Evolutionary conservation across 2,329 filamentous ascomycete genomes (phyloP).

Genomic region (Diaporthe vexans): DNA sequence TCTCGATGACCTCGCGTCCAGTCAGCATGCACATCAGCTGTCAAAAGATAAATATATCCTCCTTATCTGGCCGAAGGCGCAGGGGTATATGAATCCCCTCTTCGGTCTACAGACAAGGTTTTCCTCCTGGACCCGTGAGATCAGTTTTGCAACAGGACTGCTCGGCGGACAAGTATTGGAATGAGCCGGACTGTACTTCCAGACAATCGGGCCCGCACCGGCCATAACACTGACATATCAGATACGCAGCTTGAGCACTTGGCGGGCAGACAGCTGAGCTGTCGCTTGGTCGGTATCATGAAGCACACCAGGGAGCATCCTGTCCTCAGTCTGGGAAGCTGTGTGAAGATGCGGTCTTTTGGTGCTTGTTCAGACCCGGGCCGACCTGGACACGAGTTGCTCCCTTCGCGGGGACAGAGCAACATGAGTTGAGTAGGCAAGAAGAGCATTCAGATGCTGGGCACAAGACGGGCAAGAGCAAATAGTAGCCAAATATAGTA

Average conservation of each 20-base stretch:
- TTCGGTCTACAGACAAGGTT: background rate
- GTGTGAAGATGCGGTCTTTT: background rate
- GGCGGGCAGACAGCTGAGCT: background rate
- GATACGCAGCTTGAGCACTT: background rate
- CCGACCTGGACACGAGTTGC: background rate
- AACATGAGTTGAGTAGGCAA: background rate
- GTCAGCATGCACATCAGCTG: background rate
- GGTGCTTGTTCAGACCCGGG: background rate
- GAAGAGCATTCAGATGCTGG: background rate
- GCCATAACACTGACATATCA: background rate
- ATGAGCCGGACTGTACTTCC: background rate
- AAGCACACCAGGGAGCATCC: background rate
- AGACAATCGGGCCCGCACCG: background rate
- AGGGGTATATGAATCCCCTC: background rate
- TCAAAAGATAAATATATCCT: background rate
- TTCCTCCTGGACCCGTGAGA: background rate
- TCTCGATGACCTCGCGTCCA: background rate
- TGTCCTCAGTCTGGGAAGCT: background rate
- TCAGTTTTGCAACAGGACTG: background rate
- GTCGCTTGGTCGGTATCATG: background rate
- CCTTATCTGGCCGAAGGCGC: background rate
- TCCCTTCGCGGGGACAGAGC: background rate
- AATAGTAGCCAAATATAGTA: slow-evolving; percentile 39
- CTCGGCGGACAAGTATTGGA: background rate
- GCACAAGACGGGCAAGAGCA: slow-evolving; percentile 28